A percentile compares a stretch with the other conserved stretches of the same genome.
Evolutionary conservation across 192 early-diverging fungal genomes (phyloP).

Genomic region (Backusella parvicylindrica): DNA sequence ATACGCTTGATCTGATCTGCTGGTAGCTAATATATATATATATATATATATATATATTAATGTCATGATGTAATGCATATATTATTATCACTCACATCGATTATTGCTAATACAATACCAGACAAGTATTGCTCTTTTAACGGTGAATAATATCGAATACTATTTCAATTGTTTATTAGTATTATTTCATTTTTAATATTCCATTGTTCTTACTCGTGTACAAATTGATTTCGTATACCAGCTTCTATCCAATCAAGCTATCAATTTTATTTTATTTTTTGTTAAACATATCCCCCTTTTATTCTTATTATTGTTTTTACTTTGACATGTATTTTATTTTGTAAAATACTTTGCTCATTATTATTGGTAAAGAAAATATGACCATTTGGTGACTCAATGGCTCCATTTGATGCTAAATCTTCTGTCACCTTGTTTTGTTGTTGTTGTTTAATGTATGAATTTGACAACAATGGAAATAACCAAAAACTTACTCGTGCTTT

Average conservation of each 20-base stretch:
- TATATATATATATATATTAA: not conserved
- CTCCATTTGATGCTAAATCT: not conserved
- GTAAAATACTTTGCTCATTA: not conserved
- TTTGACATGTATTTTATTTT: not conserved
- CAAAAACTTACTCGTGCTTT: not conserved
- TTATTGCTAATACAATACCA: not conserved
- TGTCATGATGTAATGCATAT: too few relatives aligned
- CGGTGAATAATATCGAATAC: not conserved
- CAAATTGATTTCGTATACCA: not conserved
- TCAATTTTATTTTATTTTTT: not conserved
- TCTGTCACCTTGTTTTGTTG: not conserved
- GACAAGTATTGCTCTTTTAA: not conserved
- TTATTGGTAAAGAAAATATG: not conserved
- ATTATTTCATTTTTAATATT: not conserved
- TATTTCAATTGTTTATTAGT: not conserved
- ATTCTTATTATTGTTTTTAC: not conserved
- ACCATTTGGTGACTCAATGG: not conserved
- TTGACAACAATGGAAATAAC: not conserved
- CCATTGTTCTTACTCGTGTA: not conserved
- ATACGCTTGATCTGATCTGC: constrained; percentile 21
- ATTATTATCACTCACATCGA: not conserved
- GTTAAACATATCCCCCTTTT: not conserved
- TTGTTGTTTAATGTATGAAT: not conserved
- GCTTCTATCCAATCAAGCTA: constrained; percentile 12
- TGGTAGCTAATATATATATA: constrained; percentile 24